Percentiles rank a stretch among this genome's conserved stretches.
These are phyloP conservation scores for Chlorella sp. DNA, from an alignment of 139 green algal species.

Conservation along the genomic window DNA sequence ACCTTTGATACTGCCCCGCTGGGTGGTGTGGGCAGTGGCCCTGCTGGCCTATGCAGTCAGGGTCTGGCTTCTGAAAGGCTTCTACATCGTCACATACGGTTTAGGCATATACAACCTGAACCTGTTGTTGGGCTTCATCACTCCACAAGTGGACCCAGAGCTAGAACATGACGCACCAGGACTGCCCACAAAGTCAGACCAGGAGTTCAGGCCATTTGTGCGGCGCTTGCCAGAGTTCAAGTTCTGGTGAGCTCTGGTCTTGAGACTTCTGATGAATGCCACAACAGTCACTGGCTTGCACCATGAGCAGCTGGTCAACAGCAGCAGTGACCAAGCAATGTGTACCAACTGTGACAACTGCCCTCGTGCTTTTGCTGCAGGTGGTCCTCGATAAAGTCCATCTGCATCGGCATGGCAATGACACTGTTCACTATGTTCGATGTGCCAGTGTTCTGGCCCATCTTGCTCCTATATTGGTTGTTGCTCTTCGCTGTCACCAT, in stretches of 20 bases:
- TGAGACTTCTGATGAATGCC: too few relatives aligned
- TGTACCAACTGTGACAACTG: too few relatives aligned
- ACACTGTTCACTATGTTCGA: constrained; percentile 96
- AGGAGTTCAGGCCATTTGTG: constrained; percentile 98
- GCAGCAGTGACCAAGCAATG: too few relatives aligned
- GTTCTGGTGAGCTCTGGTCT: constrained; percentile 92
- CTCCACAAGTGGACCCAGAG: constrained; percentile 78
- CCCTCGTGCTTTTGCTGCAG: too few relatives aligned
- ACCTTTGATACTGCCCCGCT: constrained; percentile 65
- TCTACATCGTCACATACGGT: constrained; percentile 98
- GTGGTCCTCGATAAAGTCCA: constrained; percentile 70
- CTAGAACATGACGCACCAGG: constrained; percentile 79
- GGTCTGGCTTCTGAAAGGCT: constrained; percentile 76
- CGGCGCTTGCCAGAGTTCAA: constrained; percentile 97
- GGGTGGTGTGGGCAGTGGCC: constrained; percentile 51
- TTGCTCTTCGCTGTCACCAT: constrained; percentile 96
- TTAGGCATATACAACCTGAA: constrained; percentile 99
- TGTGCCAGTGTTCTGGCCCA: constrained; percentile 99
- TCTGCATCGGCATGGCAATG: constrained; percentile 77
- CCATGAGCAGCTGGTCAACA: too few relatives aligned
- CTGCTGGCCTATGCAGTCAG: constrained; percentile 71
- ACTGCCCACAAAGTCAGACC: constrained; percentile 80
- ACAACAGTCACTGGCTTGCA: too few relatives aligned
- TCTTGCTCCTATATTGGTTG: constrained; percentile 93
- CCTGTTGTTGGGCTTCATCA: constrained; percentile 96